These are phyloP conservation scores for Dendrocalamus latiflorus DNA, from an alignment of 202 grass and related monocot species.

Conservation along the genomic window DNA sequence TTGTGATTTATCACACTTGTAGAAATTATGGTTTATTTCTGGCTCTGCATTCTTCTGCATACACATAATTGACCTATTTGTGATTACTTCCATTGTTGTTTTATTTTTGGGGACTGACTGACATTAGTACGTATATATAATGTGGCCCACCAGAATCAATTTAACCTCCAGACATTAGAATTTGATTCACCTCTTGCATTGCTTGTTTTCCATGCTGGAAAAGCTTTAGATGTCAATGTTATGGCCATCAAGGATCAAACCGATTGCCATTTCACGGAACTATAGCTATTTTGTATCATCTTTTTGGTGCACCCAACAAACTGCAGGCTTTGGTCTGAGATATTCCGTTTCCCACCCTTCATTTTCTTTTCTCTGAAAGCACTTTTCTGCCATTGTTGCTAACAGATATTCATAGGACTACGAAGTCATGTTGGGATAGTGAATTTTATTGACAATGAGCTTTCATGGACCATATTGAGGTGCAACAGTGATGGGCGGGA, in stretches of 20 bases:
- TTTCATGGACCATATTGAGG: constrained; percentile 88
- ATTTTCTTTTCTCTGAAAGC: constrained; percentile 29
- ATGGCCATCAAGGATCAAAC: background rate
- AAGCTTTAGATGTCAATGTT: background rate
- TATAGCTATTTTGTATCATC: background rate
- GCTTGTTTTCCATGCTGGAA: background rate
- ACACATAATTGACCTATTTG: background rate
- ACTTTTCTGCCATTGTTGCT: constrained; percentile 24
- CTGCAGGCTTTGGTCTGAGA: background rate
- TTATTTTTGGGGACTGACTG: background rate
- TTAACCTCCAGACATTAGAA: background rate
- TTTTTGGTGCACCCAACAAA: constrained; percentile 2
- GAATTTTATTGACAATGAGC: constrained; percentile 66
- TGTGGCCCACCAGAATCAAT: background rate
- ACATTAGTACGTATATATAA: background rate
- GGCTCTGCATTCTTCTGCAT: background rate
- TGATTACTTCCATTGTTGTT: background rate
- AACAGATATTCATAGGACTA: constrained; percentile 69
- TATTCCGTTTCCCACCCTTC: constrained; percentile 4
- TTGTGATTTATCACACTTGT: background rate
- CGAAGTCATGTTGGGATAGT: constrained; percentile 53
- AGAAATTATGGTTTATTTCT: constrained; percentile 1
- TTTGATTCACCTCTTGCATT: background rate
- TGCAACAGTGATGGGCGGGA: constrained; percentile 72
- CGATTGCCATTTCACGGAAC: background rate